A percentile compares a stretch with the other conserved stretches of the same genome.
phyloP scores from a whole-genome alignment of 1,139 yeast genomes.

The Protomyces macrosporus region DNA sequence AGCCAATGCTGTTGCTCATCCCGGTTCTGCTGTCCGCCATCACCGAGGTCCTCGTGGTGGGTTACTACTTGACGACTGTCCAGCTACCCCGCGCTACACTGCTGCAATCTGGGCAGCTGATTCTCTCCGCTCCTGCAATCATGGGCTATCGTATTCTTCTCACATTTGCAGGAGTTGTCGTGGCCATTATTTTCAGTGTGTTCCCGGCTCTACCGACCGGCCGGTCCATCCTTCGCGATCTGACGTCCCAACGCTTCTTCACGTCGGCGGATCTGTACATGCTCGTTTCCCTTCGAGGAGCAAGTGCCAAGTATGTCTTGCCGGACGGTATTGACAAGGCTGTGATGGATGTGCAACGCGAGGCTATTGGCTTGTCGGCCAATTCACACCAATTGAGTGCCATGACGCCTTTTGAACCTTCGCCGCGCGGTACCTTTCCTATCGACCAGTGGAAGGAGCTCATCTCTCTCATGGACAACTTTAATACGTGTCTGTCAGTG shows the following conservation, averaged over 20 bases:
- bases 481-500: conserved; percentile 9
- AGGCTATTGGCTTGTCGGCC: conserved; percentile 4
- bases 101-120: conserved; percentile 7
- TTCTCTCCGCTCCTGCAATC: conserved; percentile 12
- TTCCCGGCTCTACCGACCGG: conserved; percentile 21
- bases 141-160: conserved; percentile 22
- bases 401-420: conserved; percentile 13
- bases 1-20: conserved; percentile 3
- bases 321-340: conserved; percentile 17
- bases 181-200: conserved; percentile 9
- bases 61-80: conserved; percentile 7
- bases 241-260: conserved; percentile 10
- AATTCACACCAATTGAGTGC: conserved; percentile 3
- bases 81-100: conserved; percentile 5
- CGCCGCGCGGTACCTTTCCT: conserved; percentile 12
- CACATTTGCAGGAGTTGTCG: conserved; percentile 21
- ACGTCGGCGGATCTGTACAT: conserved; percentile 2
- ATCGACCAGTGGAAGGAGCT: conserved; percentile 8
- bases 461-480: conserved; percentile 2
- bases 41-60: conserved; percentile 19
- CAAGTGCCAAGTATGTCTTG: conserved; percentile 1
- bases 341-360: conserved; percentile 1
- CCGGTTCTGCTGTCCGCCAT: conserved; percentile 13
- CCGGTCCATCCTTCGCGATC: conserved; percentile 3
- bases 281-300: conserved; percentile 4